These are phyloP conservation scores for Verticillium zaregamsianum DNA, from an alignment of 2,329 filamentous ascomycete genomes.

Conservation along the genomic window DNA sequence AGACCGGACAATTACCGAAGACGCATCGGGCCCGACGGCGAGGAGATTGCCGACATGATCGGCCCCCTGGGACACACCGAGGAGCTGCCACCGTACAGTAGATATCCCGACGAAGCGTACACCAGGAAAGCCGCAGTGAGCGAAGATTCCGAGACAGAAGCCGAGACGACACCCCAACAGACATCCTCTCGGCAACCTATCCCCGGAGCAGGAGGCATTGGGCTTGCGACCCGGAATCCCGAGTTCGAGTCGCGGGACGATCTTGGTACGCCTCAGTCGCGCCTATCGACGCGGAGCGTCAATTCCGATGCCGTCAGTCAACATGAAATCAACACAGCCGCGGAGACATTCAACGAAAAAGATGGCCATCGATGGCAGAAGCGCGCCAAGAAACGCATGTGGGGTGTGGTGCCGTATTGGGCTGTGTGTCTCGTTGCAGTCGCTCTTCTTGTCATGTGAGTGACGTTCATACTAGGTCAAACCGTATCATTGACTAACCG, in stretches of 20 bases:
- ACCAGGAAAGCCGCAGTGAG: slow-evolving; percentile 45
- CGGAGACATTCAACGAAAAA: slow-evolving; percentile 43
- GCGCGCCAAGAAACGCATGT: slow-evolving; percentile 50
- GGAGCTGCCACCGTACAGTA: slow-evolving; percentile 84
- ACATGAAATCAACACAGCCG: slow-evolving; percentile 51
- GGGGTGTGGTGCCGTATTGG: slow-evolving; percentile 59
- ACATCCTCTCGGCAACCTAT: slow-evolving; percentile 20
- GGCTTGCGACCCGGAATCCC: slow-evolving; percentile 56
- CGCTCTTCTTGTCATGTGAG: slow-evolving; percentile 42
- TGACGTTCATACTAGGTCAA: neutral
- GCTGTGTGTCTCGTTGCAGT: slow-evolving; percentile 47
- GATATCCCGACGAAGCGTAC: slow-evolving; percentile 74
- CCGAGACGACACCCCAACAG: slow-evolving; percentile 2
- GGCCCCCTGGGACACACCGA: slow-evolving; percentile 86
- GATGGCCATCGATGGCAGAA: slow-evolving; percentile 40
- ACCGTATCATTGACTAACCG: neutral
- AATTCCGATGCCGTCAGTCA: slow-evolving; percentile 43
- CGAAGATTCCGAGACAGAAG: slow-evolving; percentile 10
- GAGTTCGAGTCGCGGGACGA: slow-evolving; percentile 59
- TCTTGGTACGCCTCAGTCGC: slow-evolving; percentile 44
- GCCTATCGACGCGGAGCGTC: slow-evolving; percentile 48
- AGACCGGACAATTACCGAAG: slow-evolving; percentile 64
- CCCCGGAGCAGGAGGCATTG: slow-evolving; percentile 57
- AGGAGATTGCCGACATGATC: slow-evolving; percentile 83
- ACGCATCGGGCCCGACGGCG: slow-evolving; percentile 72